Evolutionary conservation across 2,329 filamentous ascomycete genomes (phyloP), one percentile per base, ranked within the genome.

Genomic region (Beauveria australis): DNA sequence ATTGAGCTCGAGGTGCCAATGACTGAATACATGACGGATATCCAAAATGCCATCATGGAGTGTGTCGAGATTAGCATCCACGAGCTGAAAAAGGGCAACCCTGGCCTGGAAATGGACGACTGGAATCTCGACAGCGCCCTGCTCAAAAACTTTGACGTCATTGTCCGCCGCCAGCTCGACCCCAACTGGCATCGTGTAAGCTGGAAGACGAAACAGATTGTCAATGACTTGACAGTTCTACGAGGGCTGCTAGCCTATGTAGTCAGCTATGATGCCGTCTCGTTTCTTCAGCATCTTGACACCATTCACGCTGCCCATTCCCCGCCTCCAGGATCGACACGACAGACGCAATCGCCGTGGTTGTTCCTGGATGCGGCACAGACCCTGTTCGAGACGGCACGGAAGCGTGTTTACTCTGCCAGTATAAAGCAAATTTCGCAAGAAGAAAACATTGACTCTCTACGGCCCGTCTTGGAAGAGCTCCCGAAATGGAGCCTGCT

Each of bases 141-240:
- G 63, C 89, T 97, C 66, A 90, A 89, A 69, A 96, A 92, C 68
- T 99, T 99, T 72, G 94, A 97, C 71, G 79, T 89, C 63, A 88
- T 92, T 60, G 86, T 99, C 55, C 84, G 93, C 63, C 84, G 92
- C 61, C 94, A 99, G 73, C 78, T 99, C 19, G 92, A 97, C 69
- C 92, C 93, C 5, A 92, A 97, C 62, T 99, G 94, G 94, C 94
- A 99, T 76, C 86, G 94, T 59, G 90, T 96, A 56, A 97, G 89
- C 72, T 96, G 90, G 81, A 92, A 94, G 74, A 97, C 93, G 2
- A 91, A 89, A 68, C 92, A 97, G 74, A 96, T 99, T 66, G 93
- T 96, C 61, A 89, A 87, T 67, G 94, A 97, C 71, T 74, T 99
- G 66, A 89, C 88, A 0, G 86, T 96, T 19, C 80, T 99, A 43